A percentile compares a stretch with the other conserved stretches of the same genome.
These are phyloP conservation scores for Penstemon barbatus DNA, from an alignment of 257 asterid species.

Conservation along the genomic window DNA sequence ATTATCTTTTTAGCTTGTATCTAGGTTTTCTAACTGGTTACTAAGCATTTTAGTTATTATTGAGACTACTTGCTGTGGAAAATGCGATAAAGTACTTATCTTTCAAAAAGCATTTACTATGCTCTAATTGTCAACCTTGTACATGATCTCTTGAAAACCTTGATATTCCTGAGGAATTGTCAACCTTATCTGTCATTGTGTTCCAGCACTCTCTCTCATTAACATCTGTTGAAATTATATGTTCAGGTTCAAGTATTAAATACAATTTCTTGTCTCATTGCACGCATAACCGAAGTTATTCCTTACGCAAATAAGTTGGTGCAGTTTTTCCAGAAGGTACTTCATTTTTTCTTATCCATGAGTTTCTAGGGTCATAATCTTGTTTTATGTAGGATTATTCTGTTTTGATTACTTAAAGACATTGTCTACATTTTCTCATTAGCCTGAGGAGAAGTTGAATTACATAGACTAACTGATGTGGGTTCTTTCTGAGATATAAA, in stretches of 20 bases:
- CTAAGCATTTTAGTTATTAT: not conserved
- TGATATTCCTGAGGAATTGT: conserved; percentile 3
- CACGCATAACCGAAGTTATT: conserved; percentile 62
- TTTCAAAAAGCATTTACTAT: conserved; percentile 12
- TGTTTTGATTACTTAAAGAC: conserved; percentile 7
- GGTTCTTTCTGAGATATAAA: not conserved
- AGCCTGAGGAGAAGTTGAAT: conserved; percentile 4
- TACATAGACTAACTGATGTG: conserved; percentile 1
- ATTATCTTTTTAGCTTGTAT: not conserved
- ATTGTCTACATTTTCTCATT: conserved; percentile 3
- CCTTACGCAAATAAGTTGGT: conserved; percentile 82
- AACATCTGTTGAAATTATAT: conserved; percentile 24
- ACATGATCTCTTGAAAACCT: too few relatives aligned
- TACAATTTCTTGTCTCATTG: conserved; percentile 81
- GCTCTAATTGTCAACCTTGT: too few relatives aligned
- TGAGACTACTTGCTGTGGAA: conserved; percentile 5
- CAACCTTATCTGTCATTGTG: conserved; percentile 17
- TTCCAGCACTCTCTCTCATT: conserved; percentile 7
- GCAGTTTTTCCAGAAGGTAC: conserved; percentile 87
- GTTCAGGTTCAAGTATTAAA: conserved; percentile 93
- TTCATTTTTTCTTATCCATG: conserved; percentile 13
- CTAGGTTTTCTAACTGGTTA: not conserved
- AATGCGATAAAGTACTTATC: not conserved
- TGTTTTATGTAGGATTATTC: not conserved
- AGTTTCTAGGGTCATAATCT: conserved; percentile 15